Base-by-base conservation (phyloP, 2,329 filamentous ascomycete genomes). In the Epichloe gansuensis region DNA sequence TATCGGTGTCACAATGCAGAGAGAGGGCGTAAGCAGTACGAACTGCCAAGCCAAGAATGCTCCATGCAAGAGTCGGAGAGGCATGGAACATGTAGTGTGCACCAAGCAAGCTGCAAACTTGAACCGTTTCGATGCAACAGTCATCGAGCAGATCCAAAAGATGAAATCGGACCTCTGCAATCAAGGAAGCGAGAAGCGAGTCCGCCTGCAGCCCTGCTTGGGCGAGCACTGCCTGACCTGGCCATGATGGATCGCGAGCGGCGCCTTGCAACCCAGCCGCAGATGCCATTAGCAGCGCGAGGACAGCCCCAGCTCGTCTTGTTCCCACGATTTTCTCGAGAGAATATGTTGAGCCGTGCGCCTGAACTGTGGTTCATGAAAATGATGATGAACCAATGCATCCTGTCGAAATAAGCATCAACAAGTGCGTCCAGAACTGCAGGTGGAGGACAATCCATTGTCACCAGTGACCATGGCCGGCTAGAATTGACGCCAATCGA, bases 311-410 rank as follows among this genome's bases (percentile, higher is more conserved):
- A 56, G 56, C 39, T 55, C 55, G 38, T 44, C 50, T 34, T 52
- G 55, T 46, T 47, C 37, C 52, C 56, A 59, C n/a, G 47, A 56
- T 41, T n/a, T 54, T 43, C 28, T 56, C 11, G 39, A 44, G 7
- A 52, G 15, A 23, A 52, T 28, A n/a, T 34, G 21, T 17, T 15
- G 46, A 3, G 51, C 46, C 28, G 42, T 21, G 45, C 11, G 52
- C 47, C 51, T 55, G 52, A 59, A 56, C 5, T 55, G 52, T 21
- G 58, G 58, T 35, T 59, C 53, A 44, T 59, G 58, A 13, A 59
- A 38, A 59, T 54, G 37, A 55, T 52, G 12, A 56, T 56, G 48
- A 59, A 59, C 58, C 58, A 59, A 43, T 59, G 55, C 46, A 59
- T 28, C 48, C 53, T 55, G 45, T 57, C 58, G 51, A 59, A 59